These are phyloP conservation scores for Mycena epipterygia DNA, from an alignment of 768 basidiomycete species.

Conservation along the genomic window DNA sequence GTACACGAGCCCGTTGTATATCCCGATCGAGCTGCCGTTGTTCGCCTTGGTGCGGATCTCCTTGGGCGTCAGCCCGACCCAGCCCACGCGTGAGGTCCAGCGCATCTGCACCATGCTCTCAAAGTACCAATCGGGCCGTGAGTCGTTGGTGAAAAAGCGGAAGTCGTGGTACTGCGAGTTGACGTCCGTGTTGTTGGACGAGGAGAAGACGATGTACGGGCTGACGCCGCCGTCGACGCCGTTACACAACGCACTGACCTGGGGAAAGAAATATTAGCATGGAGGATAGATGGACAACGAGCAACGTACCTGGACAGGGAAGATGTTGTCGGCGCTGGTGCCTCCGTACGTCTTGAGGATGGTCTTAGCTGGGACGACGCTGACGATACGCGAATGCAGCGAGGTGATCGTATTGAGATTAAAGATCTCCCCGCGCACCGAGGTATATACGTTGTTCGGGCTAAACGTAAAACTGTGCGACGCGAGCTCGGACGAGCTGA, in stretches of 20 bases:
- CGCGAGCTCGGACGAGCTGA: constrained; percentile 80
- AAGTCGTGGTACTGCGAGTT: constrained; percentile 96
- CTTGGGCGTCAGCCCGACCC: constrained; percentile 85
- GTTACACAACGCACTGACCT: constrained; percentile 95
- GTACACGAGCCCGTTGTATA: constrained; percentile 91
- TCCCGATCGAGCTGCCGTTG: constrained; percentile 75
- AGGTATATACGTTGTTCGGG: constrained; percentile 83
- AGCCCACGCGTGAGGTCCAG: constrained; percentile 89
- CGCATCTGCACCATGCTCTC: constrained; percentile 95
- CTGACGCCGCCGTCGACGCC: constrained; percentile 86
- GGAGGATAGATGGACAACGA: neutral
- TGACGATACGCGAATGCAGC: constrained; percentile 76
- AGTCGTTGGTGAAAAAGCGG: constrained; percentile 88
- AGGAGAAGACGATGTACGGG: constrained; percentile 84
- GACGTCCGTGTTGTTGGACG: constrained; percentile 80
- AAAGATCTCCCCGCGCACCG: constrained; percentile 96
- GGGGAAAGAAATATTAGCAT: constrained; percentile 3
- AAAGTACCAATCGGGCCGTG: constrained; percentile 98
- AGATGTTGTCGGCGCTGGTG: constrained; percentile 75
- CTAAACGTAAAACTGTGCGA: constrained; percentile 73
- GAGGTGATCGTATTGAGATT: constrained; percentile 79
- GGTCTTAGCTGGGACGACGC: constrained; percentile 80
- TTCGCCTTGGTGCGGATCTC: constrained; percentile 81
- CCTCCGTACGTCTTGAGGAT: constrained; percentile 88
- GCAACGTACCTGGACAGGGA: constrained; percentile 89